Base-by-base conservation (phyloP, 257 asterid genomes). In the Nicotiana attenuata region DNA sequence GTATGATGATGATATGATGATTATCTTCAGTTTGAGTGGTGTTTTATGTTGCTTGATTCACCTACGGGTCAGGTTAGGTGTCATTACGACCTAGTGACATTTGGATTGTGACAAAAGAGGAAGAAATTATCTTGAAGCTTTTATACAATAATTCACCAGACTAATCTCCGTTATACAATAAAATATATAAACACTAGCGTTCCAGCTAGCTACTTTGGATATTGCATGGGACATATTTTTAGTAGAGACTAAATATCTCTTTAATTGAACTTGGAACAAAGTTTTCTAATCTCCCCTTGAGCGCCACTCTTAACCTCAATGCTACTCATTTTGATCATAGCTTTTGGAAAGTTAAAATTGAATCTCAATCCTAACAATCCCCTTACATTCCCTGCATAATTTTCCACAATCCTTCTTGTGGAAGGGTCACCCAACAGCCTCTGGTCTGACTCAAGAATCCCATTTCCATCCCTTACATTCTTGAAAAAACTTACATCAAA, bases 381-480 rank as follows among this genome's bases (percentile, higher is more conserved):
- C 81, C 83, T 89, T 45, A 92, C 3, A 11, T 47, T 87, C 33
- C 93, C 91, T n/a, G 96, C 94, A 81, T 88, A 92, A 3, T 92
- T 91, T n/a, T 91, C 90, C 1, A 92, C 92, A 8, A 90, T 53
- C 28, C 85, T 78, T 0, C 85, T 89, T 0, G 95, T 89, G 3
- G 83, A 64, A 3, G 90, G 53, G 76, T 92, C 96, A 5, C 92
- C 93, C 85, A 89, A 89, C 0, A 92, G 91, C 91, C 94, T 88
- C 78, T 92, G 97, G 76, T 92, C 97, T 16, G 96, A 92, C 83
- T 92, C 96, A 45, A 92, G 96, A 83, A 92, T 68, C 61, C 87
- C 97, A 24, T 87, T 80, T 2, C 97, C 97, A 41, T 91, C 91
- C 67, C 90, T 85, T 29, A 91, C 85, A 57, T 91, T 92, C 90